Conservation (phyloP, 192 early-diverging fungal species). For the Coemansia sp. region DNA sequence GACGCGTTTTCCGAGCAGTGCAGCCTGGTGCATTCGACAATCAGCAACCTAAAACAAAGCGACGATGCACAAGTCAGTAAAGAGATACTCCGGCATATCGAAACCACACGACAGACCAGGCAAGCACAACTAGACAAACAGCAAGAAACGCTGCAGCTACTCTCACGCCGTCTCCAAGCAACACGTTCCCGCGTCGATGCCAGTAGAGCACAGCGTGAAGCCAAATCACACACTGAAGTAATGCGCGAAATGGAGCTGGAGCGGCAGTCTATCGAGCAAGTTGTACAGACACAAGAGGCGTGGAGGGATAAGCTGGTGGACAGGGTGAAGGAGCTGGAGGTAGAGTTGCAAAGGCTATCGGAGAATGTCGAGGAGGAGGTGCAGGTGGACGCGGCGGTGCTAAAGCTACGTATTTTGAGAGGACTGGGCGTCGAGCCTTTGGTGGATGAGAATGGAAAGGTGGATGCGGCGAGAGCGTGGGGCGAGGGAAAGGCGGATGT, state of each 20-base stretch:
- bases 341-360: slow-evolving; percentile 7
- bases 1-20: slow-evolving; percentile 36
- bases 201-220: slow-evolving; percentile 36
- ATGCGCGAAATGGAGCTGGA: slow-evolving; percentile 37
- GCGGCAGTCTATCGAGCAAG: slow-evolving; percentile 6
- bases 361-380: slow-evolving; percentile 20
- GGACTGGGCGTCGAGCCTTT: slow-evolving; percentile 42
- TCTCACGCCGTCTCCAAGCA: slow-evolving; percentile 40
- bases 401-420: slow-evolving; percentile 30
- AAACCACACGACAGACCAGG: slow-evolving; percentile 7
- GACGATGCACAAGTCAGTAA: slow-evolving; percentile 20
- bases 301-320: slow-evolving; percentile 5
- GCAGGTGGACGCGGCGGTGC: slow-evolving; percentile 18
- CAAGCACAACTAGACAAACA: slow-evolving; percentile 12
- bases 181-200: slow-evolving; percentile 29
- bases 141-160: slow-evolving; percentile 35
- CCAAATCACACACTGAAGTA: slow-evolving; percentile 35
- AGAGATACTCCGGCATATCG: slow-evolving; percentile 5
- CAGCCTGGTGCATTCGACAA: slow-evolving; percentile 15
- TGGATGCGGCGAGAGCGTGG: slow-evolving; percentile 20
- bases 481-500: slow-evolving; percentile 12
- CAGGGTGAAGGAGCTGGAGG: slow-evolving; percentile 19
- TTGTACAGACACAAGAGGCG: slow-evolving; percentile 11
- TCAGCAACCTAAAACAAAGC: slow-evolving; percentile 25
- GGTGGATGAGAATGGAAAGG: slow-evolving; percentile 6